Conservation (phyloP, 768 basidiomycete genomes). For the Amanita pallidorosea region DNA sequence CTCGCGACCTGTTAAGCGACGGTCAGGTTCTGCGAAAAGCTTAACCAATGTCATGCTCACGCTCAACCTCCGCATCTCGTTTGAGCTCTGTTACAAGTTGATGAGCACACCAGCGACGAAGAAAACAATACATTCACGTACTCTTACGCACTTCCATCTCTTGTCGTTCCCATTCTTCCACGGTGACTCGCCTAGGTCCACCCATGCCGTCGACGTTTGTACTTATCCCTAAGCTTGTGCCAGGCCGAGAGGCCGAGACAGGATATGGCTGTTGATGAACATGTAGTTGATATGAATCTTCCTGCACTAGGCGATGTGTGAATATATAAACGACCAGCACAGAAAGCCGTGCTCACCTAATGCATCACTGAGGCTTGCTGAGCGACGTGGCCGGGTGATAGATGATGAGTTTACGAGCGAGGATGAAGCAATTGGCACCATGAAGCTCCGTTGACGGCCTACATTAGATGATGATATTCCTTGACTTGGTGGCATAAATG, state of each 20-base stretch:
- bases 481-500: conserved; percentile 12
- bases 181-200: conserved; percentile 25
- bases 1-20: conserved; percentile 14
- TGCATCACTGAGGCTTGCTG: conserved; percentile 71
- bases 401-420: conserved; percentile 31
- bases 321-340: neutral
- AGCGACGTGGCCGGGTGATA: conserved; percentile 52
- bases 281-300: conserved; percentile 26
- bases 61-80: conserved; percentile 25
- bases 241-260: conserved; percentile 19
- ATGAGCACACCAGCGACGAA: neutral
- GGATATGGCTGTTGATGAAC: conserved; percentile 24
- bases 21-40: conserved; percentile 7
- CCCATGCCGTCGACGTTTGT: conserved; percentile 17
- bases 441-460: conserved; percentile 8
- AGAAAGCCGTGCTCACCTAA: conserved; percentile 21
- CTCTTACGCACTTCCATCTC: conserved; percentile 35
- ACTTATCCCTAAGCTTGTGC: conserved; percentile 23
- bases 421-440: conserved; percentile 14
- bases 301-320: conserved; percentile 18
- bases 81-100: conserved; percentile 21
- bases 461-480: conserved; percentile 11
- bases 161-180: conserved; percentile 28
- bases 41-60: conserved; percentile 16
- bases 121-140: conserved; percentile 12